Evolutionary conservation across 768 basidiomycete species (phyloP).

Genomic region (Favolaschia claudopus): DNA sequence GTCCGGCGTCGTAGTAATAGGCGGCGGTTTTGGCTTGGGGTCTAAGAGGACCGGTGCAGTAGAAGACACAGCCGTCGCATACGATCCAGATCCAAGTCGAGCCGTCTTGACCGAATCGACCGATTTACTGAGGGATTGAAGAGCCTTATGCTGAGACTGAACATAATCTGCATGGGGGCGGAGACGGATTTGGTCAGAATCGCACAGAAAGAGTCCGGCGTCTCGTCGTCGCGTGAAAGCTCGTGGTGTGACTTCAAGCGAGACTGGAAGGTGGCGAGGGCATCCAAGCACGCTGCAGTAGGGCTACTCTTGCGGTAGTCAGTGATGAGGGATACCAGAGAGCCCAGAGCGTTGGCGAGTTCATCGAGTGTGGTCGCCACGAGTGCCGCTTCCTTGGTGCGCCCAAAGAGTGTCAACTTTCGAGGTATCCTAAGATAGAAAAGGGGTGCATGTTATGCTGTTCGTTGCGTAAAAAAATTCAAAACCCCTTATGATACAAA

Average conservation of each 20-base stretch:
- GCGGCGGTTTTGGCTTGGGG: background rate
- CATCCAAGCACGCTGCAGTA: background rate
- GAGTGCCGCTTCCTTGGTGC: background rate
- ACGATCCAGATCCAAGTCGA: background rate
- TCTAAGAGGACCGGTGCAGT: background rate
- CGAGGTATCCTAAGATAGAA: too few species aligned
- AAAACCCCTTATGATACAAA: too few species aligned
- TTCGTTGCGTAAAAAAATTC: too few species aligned
- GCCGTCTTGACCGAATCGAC: background rate
- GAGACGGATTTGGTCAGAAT: background rate
- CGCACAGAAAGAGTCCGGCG: background rate
- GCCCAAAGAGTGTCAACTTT: too few species aligned
- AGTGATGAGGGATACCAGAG: background rate
- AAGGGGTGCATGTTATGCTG: too few species aligned
- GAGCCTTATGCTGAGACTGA: background rate
- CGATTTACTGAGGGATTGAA: background rate
- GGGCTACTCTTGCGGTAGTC: background rate
- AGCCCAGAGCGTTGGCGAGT: background rate
- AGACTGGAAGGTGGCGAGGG: background rate
- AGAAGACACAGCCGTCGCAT: background rate
- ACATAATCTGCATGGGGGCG: background rate
- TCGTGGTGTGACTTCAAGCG: background rate
- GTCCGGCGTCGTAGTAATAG: background rate
- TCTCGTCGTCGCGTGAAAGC: background rate
- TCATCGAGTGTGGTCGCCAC: background rate